Evolutionary conservation across 768 basidiomycete genomes (phyloP).

Genomic region (Mycena epipterygia): DNA sequence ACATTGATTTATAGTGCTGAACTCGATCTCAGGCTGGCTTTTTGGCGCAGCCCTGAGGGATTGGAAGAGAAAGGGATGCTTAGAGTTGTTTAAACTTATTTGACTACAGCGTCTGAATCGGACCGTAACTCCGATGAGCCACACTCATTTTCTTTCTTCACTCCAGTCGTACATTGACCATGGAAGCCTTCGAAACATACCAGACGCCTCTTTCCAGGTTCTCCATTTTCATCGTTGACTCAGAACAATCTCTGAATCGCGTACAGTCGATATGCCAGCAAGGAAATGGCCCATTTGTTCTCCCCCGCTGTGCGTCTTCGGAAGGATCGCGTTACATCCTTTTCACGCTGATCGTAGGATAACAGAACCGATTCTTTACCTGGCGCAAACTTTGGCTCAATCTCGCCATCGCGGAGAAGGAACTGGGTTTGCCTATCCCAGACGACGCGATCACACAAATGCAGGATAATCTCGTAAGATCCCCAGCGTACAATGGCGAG

Average conservation of each 20-base stretch:
- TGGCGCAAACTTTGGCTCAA: constrained; percentile 98
- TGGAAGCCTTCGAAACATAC: constrained; percentile 76
- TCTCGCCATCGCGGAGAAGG: constrained; percentile 96
- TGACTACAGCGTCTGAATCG: no score
- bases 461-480: constrained; percentile 87
- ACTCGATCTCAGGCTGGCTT: no score
- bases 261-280: constrained; percentile 95
- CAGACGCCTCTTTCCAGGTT: constrained; percentile 88
- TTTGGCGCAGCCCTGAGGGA: no score
- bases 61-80: no score
- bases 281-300: constrained; percentile 98
- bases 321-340: not conserved
- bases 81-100: no score
- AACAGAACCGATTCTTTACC: constrained; percentile 92
- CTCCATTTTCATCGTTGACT: constrained; percentile 7
- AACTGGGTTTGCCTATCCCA: constrained; percentile 90
- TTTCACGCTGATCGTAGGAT: not conserved
- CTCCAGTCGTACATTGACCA: no score
- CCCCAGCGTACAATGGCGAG: not conserved
- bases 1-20: no score
- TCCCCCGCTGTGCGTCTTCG: constrained; percentile 81
- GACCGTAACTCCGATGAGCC: no score
- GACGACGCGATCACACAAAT: constrained; percentile 96
- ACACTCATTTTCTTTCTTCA: no score
- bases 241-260: not conserved